Percentiles rank a stretch among this genome's conserved stretches.
Evolutionary conservation across 2,329 filamentous ascomycete species (phyloP).

Genomic region (Magnaporthiopsis incrustans): DNA sequence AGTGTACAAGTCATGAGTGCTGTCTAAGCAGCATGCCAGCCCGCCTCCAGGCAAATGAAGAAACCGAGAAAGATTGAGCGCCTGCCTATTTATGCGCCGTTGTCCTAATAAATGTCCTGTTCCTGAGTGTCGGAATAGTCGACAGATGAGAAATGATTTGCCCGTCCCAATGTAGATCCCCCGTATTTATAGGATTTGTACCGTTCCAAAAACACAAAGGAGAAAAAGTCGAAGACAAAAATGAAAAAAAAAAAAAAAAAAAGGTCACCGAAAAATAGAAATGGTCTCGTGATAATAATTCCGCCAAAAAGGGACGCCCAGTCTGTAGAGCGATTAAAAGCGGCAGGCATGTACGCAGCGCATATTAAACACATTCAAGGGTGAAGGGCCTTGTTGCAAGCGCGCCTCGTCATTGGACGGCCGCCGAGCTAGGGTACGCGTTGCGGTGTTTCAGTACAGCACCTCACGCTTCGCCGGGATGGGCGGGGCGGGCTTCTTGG

Average conservation of each 20-base stretch:
- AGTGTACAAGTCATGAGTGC: background rate
- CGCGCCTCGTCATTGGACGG: too few species aligned
- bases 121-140: background rate
- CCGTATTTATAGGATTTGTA: background rate
- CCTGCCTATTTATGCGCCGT: background rate
- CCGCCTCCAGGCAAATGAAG: background rate
- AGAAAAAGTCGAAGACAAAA: background rate
- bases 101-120: background rate
- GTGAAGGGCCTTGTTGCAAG: too few species aligned
- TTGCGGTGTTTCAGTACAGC: slow-evolving; percentile 15
- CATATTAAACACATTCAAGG: background rate
- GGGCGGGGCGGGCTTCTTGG: slow-evolving; percentile 49
- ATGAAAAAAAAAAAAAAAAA: background rate
- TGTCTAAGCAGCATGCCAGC: background rate
- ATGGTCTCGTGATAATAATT: background rate
- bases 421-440: too few species aligned
- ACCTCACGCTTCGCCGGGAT: slow-evolving; percentile 33
- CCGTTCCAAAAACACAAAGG: background rate
- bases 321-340: background rate
- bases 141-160: background rate
- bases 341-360: background rate
- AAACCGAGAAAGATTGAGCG: background rate
- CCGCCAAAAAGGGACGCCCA: background rate
- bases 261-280: background rate
- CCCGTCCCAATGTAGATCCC: background rate